Base-by-base conservation (phyloP, 768 basidiomycete genomes). In the Coprinellus micaceus region DNA sequence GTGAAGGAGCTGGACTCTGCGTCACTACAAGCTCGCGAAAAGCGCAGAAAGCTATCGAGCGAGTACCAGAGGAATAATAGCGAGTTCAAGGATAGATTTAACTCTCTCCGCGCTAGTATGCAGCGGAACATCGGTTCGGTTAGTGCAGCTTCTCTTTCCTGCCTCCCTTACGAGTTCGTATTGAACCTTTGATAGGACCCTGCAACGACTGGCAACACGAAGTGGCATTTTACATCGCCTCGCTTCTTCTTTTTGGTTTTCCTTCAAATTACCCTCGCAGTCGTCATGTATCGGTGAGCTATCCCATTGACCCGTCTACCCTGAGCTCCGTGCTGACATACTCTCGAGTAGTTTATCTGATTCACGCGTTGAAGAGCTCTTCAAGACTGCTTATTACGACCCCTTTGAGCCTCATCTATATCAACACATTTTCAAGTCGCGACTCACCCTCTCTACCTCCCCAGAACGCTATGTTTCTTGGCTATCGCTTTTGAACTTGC, bases 321-420 rank as follows among this genome's bases (percentile, higher is more conserved):
- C 28, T n/a, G 17, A 33, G 33, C n/a, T 24, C 25, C 21, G 30
- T 15, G 33, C 56, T 65, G 25, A 65, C 56, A 56, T 54, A 50
- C 7, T 21, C 28, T 28, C 46, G 15, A 61, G 3, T 58, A 83
- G 88, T 61, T 59, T 82, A 62, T 76, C 78, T 57, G 62, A 70
- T 46, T 66, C 68, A 28, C 77, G 74, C 47, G 82, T 86, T 44
- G 76, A 68, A 63, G 74, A 80, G 22, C 71, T 83, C 28, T 91
- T 88, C 69, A 74, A 89, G 62, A 86, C 84, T 58, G 85, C 81
- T 57, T 91, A 89, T 61, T 89, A 86, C 63, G 88, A 92, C 66
- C 85, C 89, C 55, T 83, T 88, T 70, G 82, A 88, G 66, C 84
- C 86, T 15, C 85, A 89, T 63, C 77, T 89, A 52, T 80, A 88